Evolutionary conservation across 306 rosid genomes (phyloP).

Genomic region (Cucurbita ficifolia): DNA sequence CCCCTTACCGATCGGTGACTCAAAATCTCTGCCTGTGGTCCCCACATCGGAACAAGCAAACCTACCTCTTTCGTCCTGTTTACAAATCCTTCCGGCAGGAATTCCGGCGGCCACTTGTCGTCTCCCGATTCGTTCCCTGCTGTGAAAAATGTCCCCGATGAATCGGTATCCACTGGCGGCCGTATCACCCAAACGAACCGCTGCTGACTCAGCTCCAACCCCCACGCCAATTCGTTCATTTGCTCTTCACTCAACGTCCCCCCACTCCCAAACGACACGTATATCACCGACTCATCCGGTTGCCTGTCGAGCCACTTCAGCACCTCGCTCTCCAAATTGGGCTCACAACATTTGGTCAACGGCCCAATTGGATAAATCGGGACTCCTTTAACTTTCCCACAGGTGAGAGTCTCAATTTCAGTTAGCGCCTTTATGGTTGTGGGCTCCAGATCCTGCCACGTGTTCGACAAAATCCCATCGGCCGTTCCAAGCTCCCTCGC

Average conservation of each 20-base stretch:
- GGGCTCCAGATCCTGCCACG: slow-evolving; percentile 11
- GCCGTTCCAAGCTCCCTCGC: neutral
- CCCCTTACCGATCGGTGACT: neutral
- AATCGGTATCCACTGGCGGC: slow-evolving; percentile 8
- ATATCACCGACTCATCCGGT: slow-evolving; percentile 30
- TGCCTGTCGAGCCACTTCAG: slow-evolving; percentile 38
- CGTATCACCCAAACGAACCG: slow-evolving; percentile 64
- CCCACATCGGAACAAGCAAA: neutral
- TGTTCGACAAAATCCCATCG: neutral
- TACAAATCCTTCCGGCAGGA: slow-evolving; percentile 38
- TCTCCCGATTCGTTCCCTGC: neutral
- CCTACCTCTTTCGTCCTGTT: slow-evolving; percentile 8
- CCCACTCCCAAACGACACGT: slow-evolving; percentile 55
- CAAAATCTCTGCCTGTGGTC: neutral
- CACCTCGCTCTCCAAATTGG: neutral
- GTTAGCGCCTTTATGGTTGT: neutral
- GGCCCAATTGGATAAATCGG: slow-evolving; percentile 48
- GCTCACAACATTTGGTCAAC: slow-evolving; percentile 3
- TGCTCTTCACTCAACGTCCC: slow-evolving; percentile 42
- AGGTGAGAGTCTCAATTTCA: neutral
- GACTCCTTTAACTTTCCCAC: neutral
- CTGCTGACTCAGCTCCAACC: slow-evolving; percentile 42
- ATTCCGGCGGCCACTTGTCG: neutral
- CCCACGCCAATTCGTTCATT: slow-evolving; percentile 38
- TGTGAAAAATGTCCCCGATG: slow-evolving; percentile 13